These are phyloP conservation scores for Alectoria sarmentosa DNA, from an alignment of 495 filamentous ascomycete genomes.

Conservation along the genomic window DNA sequence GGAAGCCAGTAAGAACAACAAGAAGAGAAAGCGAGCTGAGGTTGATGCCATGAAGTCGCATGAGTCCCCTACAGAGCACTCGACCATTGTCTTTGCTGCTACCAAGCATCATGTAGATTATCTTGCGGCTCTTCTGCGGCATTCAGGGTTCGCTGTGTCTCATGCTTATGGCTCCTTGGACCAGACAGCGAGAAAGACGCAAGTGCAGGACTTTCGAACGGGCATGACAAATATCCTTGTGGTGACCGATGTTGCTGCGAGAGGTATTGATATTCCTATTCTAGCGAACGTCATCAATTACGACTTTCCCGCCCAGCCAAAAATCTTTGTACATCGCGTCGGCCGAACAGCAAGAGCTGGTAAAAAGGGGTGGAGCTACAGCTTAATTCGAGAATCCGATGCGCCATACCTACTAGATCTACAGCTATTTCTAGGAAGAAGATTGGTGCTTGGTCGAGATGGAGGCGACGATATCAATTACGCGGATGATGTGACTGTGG, in stretches of 20 bases:
- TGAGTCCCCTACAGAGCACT: constrained; percentile 64
- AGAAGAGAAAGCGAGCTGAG: constrained; percentile 44
- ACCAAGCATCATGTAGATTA: constrained; percentile 99
- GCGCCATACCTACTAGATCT: constrained; percentile 86
- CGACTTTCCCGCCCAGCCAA: constrained; percentile 94
- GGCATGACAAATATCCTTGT: constrained; percentile 85
- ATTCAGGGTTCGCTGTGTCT: constrained; percentile 79
- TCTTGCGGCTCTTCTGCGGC: constrained; percentile 60
- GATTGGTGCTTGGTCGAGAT: constrained; percentile 59
- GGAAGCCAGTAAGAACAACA: constrained; percentile 32
- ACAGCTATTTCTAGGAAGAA: constrained; percentile 86
- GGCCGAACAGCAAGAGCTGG: constrained; percentile 93
- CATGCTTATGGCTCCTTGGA: constrained; percentile 91
- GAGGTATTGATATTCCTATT: constrained; percentile 95
- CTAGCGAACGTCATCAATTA: constrained; percentile 98
- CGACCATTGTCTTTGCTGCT: constrained; percentile 88
- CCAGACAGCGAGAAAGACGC: constrained; percentile 82
- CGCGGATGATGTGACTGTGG: constrained; percentile 73
- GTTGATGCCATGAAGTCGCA: constrained; percentile 38
- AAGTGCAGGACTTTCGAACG: constrained; percentile 78
- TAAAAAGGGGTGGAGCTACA: constrained; percentile 88
- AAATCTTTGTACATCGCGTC: constrained; percentile 94
- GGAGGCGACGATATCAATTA: constrained; percentile 54
- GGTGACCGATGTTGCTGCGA: constrained; percentile 94
- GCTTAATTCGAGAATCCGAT: constrained; percentile 76